Evolutionary conservation across 768 basidiomycete genomes (phyloP).

Genomic region (Amyloporia xantha): DNA sequence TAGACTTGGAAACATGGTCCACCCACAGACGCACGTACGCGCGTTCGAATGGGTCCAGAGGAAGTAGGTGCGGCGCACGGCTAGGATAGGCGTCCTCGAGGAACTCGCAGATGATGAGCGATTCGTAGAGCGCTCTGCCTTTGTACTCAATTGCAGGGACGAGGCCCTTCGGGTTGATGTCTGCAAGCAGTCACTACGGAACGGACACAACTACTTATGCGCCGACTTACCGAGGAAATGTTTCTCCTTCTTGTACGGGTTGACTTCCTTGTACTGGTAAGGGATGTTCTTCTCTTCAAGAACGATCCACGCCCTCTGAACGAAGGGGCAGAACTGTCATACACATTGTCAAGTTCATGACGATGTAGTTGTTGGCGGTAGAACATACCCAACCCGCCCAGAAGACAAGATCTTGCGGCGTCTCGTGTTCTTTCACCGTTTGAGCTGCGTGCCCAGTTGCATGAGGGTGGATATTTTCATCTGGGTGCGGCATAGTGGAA

Average conservation of each 20-base stretch:
- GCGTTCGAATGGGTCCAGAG: slow-evolving; percentile 43
- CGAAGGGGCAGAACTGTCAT: slow-evolving; percentile 47
- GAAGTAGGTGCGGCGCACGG: slow-evolving; percentile 41
- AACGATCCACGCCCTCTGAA: slow-evolving; percentile 58
- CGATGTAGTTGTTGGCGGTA: neutral
- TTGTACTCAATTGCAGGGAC: slow-evolving; percentile 53
- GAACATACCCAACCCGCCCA: slow-evolving; percentile 51
- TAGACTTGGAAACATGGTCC: slow-evolving; percentile 45
- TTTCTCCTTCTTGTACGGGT: slow-evolving; percentile 64
- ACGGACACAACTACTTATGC: too few species aligned
- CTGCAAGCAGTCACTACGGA: too few species aligned
- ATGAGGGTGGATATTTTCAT: slow-evolving; percentile 47
- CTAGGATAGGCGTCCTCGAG: slow-evolving; percentile 54
- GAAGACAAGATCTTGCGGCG: slow-evolving; percentile 49
- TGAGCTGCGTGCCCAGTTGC: slow-evolving; percentile 51
- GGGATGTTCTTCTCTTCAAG: slow-evolving; percentile 61
- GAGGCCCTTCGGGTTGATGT: slow-evolving; percentile 64
- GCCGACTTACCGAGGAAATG: slow-evolving; percentile 41
- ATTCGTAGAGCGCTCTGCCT: slow-evolving; percentile 55
- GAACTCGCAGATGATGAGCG: slow-evolving; percentile 57
- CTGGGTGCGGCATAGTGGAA: slow-evolving; percentile 16
- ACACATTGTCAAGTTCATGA: neutral
- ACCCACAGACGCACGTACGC: slow-evolving; percentile 51
- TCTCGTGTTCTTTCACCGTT: slow-evolving; percentile 46
- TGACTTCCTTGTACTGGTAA: slow-evolving; percentile 62